A percentile compares a stretch with the other conserved stretches of the same genome.
phyloP scores from a whole-genome alignment of 805 yeast genomes.

The Nakazawaea laoshanensis region DNA sequence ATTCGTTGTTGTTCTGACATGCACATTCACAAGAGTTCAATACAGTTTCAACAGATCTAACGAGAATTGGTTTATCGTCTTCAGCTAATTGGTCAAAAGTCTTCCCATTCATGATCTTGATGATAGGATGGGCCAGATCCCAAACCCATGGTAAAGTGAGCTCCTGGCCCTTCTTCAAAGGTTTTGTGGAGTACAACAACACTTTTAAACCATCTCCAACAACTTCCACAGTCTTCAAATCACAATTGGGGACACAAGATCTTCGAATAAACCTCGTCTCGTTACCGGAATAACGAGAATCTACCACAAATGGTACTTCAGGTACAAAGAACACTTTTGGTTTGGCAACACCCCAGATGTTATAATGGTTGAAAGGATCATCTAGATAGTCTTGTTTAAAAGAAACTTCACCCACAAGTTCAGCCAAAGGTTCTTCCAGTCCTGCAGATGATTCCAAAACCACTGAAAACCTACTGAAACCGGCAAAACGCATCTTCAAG shows the following conservation, averaged over 20 bases:
- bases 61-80: constrained; percentile 43
- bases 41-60: constrained; percentile 55
- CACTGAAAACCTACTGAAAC: constrained; percentile 63
- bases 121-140: constrained; percentile 74
- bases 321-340: constrained; percentile 52
- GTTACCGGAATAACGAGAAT: constrained; percentile 76
- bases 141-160: constrained; percentile 82
- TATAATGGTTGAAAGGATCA: constrained; percentile 70
- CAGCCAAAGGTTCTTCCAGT: constrained; percentile 43
- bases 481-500: constrained; percentile 44
- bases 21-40: constrained; percentile 59
- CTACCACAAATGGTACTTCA: constrained; percentile 58
- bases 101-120: constrained; percentile 36
- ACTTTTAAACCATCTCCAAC: constrained; percentile 39
- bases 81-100: constrained; percentile 47
- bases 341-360: constrained; percentile 60
- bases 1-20: constrained; percentile 39
- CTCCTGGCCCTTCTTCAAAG: constrained; percentile 60
- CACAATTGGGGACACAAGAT: constrained; percentile 72
- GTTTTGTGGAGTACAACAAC: constrained; percentile 45
- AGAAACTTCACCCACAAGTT: constrained; percentile 68
- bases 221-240: constrained; percentile 39
- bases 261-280: constrained; percentile 66
- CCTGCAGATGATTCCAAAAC: constrained; percentile 33
- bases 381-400: constrained; percentile 52